These are phyloP conservation scores for Entomortierella lignicola DNA, from an alignment of 192 early-diverging fungal genomes.

Conservation along the genomic window DNA sequence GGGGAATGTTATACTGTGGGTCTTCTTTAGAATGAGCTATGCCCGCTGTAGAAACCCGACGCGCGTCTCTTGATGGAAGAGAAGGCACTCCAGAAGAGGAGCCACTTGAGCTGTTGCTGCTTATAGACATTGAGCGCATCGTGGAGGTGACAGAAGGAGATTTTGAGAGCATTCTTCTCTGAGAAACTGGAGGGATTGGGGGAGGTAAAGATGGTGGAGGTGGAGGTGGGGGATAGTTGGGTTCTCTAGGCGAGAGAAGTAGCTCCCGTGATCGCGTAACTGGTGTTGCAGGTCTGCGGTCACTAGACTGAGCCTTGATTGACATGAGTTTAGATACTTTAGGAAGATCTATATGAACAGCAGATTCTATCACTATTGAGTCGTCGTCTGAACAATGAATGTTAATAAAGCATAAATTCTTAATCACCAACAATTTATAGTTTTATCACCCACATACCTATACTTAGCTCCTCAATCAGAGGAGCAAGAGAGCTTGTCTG, in stretches of 20 bases:
- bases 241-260: constrained; percentile 40
- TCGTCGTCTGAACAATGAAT: not conserved
- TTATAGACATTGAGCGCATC: constrained; percentile 43
- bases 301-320: constrained; percentile 27
- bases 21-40: constrained; percentile 16
- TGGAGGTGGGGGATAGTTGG: constrained; percentile 27
- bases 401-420: no score
- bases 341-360: not conserved
- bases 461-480: constrained; percentile 33
- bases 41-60: constrained; percentile 35
- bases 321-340: constrained; percentile 4
- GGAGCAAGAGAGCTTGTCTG: constrained; percentile 19
- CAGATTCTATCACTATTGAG: not conserved
- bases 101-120: constrained; percentile 41
- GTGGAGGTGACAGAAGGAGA: constrained; percentile 18
- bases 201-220: constrained; percentile 42
- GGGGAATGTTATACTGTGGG: constrained; percentile 13
- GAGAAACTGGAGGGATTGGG: constrained; percentile 46
- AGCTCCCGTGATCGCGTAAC: constrained; percentile 26
- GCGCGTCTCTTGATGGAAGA: constrained; percentile 32
- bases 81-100: constrained; percentile 21
- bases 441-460: constrained; percentile 32
- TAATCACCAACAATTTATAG: no score
- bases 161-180: constrained; percentile 32
- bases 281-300: constrained; percentile 3